phyloP scores from a whole-genome alignment of 257 asterid species.

The Penstemon newberryi region DNA sequence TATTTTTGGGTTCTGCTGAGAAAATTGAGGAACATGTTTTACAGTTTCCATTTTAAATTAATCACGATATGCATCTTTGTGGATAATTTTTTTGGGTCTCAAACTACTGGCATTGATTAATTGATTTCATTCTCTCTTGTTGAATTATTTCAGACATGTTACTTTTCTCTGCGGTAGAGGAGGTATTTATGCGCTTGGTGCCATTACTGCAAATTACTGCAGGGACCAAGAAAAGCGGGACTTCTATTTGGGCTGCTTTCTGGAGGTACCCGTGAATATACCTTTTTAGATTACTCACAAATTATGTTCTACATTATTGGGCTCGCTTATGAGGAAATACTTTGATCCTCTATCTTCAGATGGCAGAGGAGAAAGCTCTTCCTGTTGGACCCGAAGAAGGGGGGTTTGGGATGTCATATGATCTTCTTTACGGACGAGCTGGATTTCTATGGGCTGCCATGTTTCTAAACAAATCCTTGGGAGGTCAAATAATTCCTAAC shows the following conservation, averaged over 20 bases:
- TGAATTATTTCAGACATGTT: constrained; percentile 42
- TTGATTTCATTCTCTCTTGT: not conserved
- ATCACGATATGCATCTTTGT: not conserved
- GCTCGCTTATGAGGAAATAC: not conserved
- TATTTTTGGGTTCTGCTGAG: not conserved
- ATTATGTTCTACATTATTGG: not conserved
- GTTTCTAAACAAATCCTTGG: constrained; percentile 56
- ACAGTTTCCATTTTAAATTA: not conserved
- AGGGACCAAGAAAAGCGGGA: constrained; percentile 52
- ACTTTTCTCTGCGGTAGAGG: constrained; percentile 76
- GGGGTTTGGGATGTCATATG: constrained; percentile 80
- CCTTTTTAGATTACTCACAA: not conserved
- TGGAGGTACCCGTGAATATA: constrained; percentile 41
- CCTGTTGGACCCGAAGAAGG: constrained; percentile 84
- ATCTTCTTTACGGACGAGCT: constrained; percentile 68
- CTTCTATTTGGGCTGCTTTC: constrained; percentile 47
- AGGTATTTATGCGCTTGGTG: constrained; percentile 67
- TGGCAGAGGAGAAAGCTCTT: constrained; percentile 71
- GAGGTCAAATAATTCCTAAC: constrained; percentile 43
- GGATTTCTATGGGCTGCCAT: constrained; percentile 85
- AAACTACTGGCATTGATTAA: not conserved
- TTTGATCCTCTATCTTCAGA: constrained; percentile 29
- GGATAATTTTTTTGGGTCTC: not conserved
- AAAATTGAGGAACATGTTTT: not conserved
- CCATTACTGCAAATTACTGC: constrained; percentile 49